Percentiles rank a stretch among this genome's conserved stretches.
Evolutionary conservation across 306 rosid species (phyloP).

Genomic region (Cucurbita ficifolia): DNA sequence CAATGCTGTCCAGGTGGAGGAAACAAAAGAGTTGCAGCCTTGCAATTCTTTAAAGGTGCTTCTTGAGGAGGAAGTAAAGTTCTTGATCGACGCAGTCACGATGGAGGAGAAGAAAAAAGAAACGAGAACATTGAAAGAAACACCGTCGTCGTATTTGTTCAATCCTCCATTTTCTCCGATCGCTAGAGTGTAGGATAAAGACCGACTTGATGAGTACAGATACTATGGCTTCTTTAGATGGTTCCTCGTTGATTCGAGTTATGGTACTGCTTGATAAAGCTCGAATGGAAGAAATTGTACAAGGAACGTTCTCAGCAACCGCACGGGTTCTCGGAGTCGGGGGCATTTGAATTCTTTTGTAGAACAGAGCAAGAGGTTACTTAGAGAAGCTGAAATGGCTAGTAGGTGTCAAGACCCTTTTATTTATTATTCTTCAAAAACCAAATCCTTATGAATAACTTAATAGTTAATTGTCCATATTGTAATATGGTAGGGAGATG

Average conservation of each 20-base stretch:
- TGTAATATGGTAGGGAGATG: constrained; percentile 30
- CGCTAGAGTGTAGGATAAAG: constrained; percentile 21
- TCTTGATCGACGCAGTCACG: constrained; percentile 41
- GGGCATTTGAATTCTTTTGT: background rate
- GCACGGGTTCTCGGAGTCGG: background rate
- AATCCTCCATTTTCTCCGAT: constrained; percentile 86
- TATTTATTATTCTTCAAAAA: constrained; percentile 8
- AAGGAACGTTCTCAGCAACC: background rate
- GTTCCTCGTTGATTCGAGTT: background rate
- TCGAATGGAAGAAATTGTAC: constrained; percentile 5
- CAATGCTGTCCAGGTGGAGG: constrained; percentile 13
- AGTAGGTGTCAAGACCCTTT: constrained; percentile 15
- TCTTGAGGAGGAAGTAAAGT: constrained; percentile 51
- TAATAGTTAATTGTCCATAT: constrained; percentile 27
- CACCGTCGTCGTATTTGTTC: constrained; percentile 38
- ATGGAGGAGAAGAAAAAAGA: constrained; percentile 32
- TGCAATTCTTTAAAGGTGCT: constrained; percentile 57
- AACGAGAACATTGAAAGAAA: constrained; percentile 37
- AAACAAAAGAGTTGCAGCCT: constrained; percentile 29
- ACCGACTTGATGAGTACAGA: background rate
- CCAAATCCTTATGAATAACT: constrained; percentile 4
- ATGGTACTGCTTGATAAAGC: constrained; percentile 2
- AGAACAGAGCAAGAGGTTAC: constrained; percentile 7
- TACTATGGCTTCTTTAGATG: constrained; percentile 4
- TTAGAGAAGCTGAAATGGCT: constrained; percentile 10